Evolutionary conservation across 805 yeast genomes (phyloP), one percentile per base, ranked within the genome.

Genomic region (Metschnikowia amazonensis): DNA sequence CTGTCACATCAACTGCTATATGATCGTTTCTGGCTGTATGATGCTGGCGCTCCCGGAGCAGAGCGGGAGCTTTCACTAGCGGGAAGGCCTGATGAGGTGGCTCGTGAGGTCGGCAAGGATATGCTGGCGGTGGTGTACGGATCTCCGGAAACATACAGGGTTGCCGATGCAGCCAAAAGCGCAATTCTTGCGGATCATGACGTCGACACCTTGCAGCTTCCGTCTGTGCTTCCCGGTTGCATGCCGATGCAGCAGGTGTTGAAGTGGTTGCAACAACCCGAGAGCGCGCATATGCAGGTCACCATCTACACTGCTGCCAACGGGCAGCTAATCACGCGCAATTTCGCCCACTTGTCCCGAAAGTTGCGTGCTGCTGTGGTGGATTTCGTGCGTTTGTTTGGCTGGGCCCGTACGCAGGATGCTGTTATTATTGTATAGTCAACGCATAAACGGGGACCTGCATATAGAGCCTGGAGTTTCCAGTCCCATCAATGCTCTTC

Each of bases 141-240:
- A 16, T 13, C 33, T n/a, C 8, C 3, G 16, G 21, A 28, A 10
- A 49, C 57, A 2, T 49, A 58, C 27, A 43, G 44, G 10, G 50
- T 36, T 3, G 70, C 72, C 1, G 46, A 52, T 13, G 36, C 31
- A 1, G 53, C 58, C 7, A 34, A 45, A 13, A 37, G 46, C 17
- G 35, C 49, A 1, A 43, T 67, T 7, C 40, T 32, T 14, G 34
- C 41, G 5, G 33, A 49, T 33, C 54, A 57, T 31, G 50, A 52
- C 0, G 44, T 59, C 3, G 34, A 32, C 4, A 27, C 17, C 10
- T 36, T 37, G 38, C 43, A 36, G 25, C 31, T 74, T 10, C 78
- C 84, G 1, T 52, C 56, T 9, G 76, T 79, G 3, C 55, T 72
- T 2, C 82, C 84, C 0, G 84, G 85, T 0, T 48, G 76, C 3